Evolutionary conservation across 2,329 filamentous ascomycete genomes (phyloP).

Genomic region (Thermoascus crustaceus): DNA sequence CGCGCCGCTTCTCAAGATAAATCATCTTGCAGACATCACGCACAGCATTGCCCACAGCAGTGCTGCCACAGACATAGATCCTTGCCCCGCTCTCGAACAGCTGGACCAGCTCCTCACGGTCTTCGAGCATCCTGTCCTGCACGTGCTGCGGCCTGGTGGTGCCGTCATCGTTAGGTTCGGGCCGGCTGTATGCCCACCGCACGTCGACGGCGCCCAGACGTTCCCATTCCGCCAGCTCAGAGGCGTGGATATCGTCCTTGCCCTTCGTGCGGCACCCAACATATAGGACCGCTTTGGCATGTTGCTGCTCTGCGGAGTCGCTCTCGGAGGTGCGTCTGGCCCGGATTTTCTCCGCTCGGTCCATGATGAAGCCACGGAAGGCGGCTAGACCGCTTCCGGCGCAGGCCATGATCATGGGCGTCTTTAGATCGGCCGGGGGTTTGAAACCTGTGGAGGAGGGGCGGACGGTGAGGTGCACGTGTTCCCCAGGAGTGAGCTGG

Average conservation of each 20-base stretch:
- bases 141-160: too few species aligned
- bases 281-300: conserved; percentile 28
- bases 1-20: conserved; percentile 17
- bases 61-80: conserved; percentile 59
- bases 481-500: conserved; percentile 26
- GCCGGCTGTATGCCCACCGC: conserved; percentile 51
- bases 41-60: conserved; percentile 43
- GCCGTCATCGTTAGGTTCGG: conserved; percentile 39
- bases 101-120: conserved; percentile 37
- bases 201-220: conserved; percentile 53
- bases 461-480: conserved; percentile 26
- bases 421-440: conserved; percentile 24
- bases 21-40: conserved; percentile 33
- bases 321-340: conserved; percentile 14
- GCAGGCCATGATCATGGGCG: conserved; percentile 33
- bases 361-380: conserved; percentile 56
- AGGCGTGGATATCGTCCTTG: conserved; percentile 29
- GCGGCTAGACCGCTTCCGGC: conserved; percentile 50
- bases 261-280: conserved; percentile 28
- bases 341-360: conserved; percentile 41
- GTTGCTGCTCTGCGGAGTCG: conserved; percentile 11
- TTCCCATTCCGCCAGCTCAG: conserved; percentile 48
- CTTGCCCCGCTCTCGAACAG: conserved; percentile 45
- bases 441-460: conserved; percentile 30
- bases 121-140: conserved; percentile 44